Evolutionary conservation across 2,329 filamentous ascomycete species (phyloP).

Genomic region (Fusarium decemcellulare): DNA sequence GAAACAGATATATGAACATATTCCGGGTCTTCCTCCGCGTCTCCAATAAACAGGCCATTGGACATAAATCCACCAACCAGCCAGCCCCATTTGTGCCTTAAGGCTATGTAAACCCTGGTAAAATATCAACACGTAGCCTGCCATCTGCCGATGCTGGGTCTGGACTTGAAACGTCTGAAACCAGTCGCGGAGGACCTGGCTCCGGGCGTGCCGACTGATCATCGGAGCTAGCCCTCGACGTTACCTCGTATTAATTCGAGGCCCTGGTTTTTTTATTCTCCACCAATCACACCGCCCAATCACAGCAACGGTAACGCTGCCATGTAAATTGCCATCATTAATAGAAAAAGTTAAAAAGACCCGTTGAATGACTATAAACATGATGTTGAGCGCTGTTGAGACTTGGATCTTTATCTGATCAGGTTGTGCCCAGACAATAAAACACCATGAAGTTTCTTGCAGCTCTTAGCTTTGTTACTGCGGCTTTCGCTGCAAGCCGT

Average conservation of each 20-base stretch:
- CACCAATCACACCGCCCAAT: constrained; percentile 26
- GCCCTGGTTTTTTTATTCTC: constrained; percentile 16
- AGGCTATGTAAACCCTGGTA: neutral
- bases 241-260: constrained; percentile 1
- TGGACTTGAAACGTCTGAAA: constrained; percentile 36
- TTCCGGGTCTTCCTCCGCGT: no score
- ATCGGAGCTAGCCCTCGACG: neutral
- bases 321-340: no score
- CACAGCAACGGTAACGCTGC: neutral
- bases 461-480: constrained; percentile 27
- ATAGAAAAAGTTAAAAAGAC: constrained; percentile 15
- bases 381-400: no score
- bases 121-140: neutral
- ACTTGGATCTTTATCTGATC: neutral
- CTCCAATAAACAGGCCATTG: no score
- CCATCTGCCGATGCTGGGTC: neutral
- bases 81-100: neutral
- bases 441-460: constrained; percentile 38
- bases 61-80: constrained; percentile 7
- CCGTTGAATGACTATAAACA: no score
- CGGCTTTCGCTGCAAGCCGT: constrained; percentile 50
- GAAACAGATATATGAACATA: neutral
- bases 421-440: neutral
- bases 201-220: constrained; percentile 17
- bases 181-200: constrained; percentile 22